Evolutionary conservation across 2,329 filamentous ascomycete species (phyloP).

Genomic region (Exophiala sideris): DNA sequence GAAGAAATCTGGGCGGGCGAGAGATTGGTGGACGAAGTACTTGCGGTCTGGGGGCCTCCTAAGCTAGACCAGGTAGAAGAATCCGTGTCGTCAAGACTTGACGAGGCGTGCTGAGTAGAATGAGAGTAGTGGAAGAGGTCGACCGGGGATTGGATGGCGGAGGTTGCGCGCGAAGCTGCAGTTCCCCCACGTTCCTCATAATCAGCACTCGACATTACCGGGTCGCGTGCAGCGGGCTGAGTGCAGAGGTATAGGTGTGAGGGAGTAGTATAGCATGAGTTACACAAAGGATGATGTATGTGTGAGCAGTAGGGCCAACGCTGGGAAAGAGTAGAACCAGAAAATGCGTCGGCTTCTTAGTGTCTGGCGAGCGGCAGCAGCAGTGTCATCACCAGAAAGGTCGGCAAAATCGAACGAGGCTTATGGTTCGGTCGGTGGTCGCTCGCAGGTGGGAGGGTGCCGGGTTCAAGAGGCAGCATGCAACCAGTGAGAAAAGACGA

Average conservation of each 20-base stretch:
- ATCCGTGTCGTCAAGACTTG: conserved; percentile 31
- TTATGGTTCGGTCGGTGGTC: conserved; percentile 6
- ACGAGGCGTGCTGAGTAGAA: conserved; percentile 26
- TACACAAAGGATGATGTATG: conserved; percentile 13
- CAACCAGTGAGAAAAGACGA: conserved; percentile 17
- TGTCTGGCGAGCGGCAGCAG: conserved; percentile 4
- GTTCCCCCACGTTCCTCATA: conserved; percentile 37
- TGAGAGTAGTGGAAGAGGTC: conserved; percentile 26
- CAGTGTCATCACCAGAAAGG: conserved; percentile 21
- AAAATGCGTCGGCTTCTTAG: neutral
- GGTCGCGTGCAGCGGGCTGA: conserved; percentile 24
- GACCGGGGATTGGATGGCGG: conserved; percentile 31
- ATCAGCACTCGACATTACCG: conserved; percentile 28
- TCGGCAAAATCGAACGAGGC: conserved; percentile 12
- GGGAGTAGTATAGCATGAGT: conserved; percentile 16
- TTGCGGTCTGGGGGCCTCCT: conserved; percentile 15
- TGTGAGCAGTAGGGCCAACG: conserved; percentile 3
- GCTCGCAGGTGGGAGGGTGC: conserved; percentile 17
- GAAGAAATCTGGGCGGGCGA: conserved; percentile 27
- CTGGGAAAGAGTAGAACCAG: neutral
- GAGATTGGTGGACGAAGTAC: conserved; percentile 20
- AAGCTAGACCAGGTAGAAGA: conserved; percentile 34
- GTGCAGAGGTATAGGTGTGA: conserved; percentile 2
- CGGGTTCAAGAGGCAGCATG: conserved; percentile 14
- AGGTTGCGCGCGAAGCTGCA: conserved; percentile 29